These are phyloP conservation scores for Kwoniella shandongensis DNA, from an alignment of 768 basidiomycete species.

Conservation along the genomic window DNA sequence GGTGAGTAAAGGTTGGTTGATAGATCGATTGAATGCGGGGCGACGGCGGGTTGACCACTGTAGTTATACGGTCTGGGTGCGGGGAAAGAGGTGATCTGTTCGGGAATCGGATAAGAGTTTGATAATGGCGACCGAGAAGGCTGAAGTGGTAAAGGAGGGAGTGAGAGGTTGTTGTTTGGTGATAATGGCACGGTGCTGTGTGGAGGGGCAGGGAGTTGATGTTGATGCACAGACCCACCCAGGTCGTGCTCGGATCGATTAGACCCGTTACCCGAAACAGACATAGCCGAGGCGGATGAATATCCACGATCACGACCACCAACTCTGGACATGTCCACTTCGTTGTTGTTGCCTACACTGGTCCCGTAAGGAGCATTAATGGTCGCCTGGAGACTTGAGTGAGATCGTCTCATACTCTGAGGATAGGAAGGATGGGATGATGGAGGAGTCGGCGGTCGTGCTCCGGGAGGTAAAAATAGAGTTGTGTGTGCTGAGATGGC, in stretches of 20 bases:
- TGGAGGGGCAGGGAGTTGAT: neutral
- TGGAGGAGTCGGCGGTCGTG: constrained; percentile 43
- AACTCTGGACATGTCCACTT: neutral
- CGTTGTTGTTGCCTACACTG: neutral
- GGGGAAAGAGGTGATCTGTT: constrained; percentile 23
- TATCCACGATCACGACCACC: constrained; percentile 15
- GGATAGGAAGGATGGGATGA: constrained; percentile 20
- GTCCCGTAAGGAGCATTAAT: constrained; percentile 24
- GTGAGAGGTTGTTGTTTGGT: constrained; percentile 15
- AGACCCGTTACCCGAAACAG: constrained; percentile 12
- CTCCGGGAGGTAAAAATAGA: constrained; percentile 44
- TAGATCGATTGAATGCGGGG: neutral
- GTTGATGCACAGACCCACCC: neutral
- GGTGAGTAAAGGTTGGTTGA: neutral
- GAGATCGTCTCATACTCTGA: constrained; percentile 22
- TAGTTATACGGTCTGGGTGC: constrained; percentile 24
- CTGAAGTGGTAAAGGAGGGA: constrained; percentile 14
- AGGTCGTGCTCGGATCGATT: constrained; percentile 19
- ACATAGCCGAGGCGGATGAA: constrained; percentile 13
- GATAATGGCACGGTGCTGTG: neutral
- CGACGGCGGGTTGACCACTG: neutral
- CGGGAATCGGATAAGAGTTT: constrained; percentile 24
- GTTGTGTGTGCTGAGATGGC: constrained; percentile 15
- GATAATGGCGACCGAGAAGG: constrained; percentile 31
- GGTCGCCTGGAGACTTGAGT: constrained; percentile 24